phyloP scores from a whole-genome alignment of 2,329 filamentous ascomycete genomes.

The Pezizomycotina sp. region DNA sequence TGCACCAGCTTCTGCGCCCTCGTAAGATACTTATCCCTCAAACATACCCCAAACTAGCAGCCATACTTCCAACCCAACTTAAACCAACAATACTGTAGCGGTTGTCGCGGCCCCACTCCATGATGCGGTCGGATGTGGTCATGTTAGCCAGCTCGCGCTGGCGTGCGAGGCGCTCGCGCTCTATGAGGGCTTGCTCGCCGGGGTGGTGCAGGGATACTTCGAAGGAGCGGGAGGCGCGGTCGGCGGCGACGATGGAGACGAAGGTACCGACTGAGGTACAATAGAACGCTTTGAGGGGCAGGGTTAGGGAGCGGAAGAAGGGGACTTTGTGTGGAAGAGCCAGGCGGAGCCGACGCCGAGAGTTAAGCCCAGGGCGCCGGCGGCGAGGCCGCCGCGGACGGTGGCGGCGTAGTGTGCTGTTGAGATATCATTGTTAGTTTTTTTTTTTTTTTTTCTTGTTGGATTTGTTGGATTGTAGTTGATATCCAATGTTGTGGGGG shows the following conservation, averaged over 20 bases:
- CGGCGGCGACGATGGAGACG: constrained; percentile 71
- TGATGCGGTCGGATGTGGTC: constrained; percentile 36
- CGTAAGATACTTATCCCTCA: constrained; percentile 59
- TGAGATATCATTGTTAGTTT: constrained; percentile 17
- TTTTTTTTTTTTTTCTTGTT: constrained; percentile 14
- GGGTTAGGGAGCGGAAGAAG: constrained; percentile 62
- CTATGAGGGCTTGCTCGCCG: constrained; percentile 45
- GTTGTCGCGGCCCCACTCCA: constrained; percentile 61
- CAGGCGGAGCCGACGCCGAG: constrained; percentile 21
- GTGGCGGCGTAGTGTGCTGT: constrained; percentile 39
- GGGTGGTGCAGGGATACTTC: constrained; percentile 37
- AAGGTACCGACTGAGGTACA: constrained; percentile 70
- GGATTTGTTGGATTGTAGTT: background rate
- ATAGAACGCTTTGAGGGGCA: constrained; percentile 84
- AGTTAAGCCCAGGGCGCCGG: constrained; percentile 45
- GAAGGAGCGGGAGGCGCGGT: constrained; percentile 53
- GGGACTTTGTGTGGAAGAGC: constrained; percentile 43
- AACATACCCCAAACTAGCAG: constrained; percentile 55
- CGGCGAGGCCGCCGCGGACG: constrained; percentile 60
- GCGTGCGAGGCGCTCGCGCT: constrained; percentile 46
- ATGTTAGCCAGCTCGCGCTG: constrained; percentile 40
- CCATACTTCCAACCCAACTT: constrained; percentile 70
- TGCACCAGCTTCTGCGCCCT: constrained; percentile 79
- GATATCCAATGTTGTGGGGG: no score
- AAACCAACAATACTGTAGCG: constrained; percentile 72